Conservation (phyloP, 805 yeast genomes). For the Yarrowia sp. region DNA sequence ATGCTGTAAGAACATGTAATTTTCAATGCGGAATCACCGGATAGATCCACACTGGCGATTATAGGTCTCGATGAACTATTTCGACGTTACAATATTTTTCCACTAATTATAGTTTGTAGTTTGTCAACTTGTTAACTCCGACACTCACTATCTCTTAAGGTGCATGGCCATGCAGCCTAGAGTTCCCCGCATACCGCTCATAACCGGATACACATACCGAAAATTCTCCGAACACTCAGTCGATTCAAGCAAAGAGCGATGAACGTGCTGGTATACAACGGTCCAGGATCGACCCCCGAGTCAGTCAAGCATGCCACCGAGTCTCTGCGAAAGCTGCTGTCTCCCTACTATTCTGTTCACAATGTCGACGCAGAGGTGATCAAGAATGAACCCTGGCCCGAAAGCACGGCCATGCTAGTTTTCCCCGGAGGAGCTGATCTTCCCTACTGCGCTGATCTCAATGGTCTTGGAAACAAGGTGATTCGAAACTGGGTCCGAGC, state of each 20-base stretch:
- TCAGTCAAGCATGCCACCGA: conserved; percentile 82
- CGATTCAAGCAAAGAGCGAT: conserved; percentile 38
- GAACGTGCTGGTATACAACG: conserved; percentile 74
- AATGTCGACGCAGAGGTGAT: conserved; percentile 63
- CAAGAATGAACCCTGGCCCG: conserved; percentile 81
- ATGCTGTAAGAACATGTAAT: too few species aligned
- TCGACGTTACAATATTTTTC: too few species aligned
- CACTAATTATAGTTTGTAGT: background rate
- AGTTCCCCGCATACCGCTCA: conserved; percentile 13
- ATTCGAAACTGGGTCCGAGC: conserved; percentile 62
- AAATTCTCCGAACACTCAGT: conserved; percentile 21
- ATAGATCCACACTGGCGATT: too few species aligned
- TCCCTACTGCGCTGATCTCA: conserved; percentile 72
- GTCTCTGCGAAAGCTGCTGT: conserved; percentile 66
- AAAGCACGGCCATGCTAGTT: conserved; percentile 73
- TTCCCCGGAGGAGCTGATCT: conserved; percentile 97
- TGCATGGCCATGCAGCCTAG: conserved; percentile 2
- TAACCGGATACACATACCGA: conserved; percentile 11
- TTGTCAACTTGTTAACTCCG: background rate
- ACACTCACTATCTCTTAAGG: background rate
- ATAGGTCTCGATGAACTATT: too few species aligned
- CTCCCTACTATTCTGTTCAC: conserved; percentile 86
- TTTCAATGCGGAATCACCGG: too few species aligned
- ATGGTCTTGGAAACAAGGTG: conserved; percentile 62
- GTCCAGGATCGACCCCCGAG: conserved; percentile 83